phyloP scores from a whole-genome alignment of 164 flowering plant genomes.

The Vitis vinifera region ASM3070453v1 NC_081810.1:22532501-22533000 shows the following conservation, averaged over 20 bases:
- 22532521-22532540: no score
- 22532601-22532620: no score
- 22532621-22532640: no score
- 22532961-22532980: conserved; percentile 96
- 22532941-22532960: conserved; percentile 96
- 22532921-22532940: conserved; percentile 95
- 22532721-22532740: background rate
- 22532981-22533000: conserved; percentile 98
- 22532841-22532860: conserved; percentile 65
- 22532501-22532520: no score
- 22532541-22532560: background rate
- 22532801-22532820: background rate
- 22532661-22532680: background rate
- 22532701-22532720: background rate
- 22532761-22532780: background rate
- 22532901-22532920: conserved; percentile 99
- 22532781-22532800: background rate
- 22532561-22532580: no score
- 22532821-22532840: conserved; percentile 3
- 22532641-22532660: background rate
- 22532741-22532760: background rate
- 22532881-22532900: conserved; percentile 92
- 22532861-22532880: conserved; percentile 91
- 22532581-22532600: no score
- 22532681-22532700: background rate